Conservation (phyloP, 768 basidiomycete species). For the Mycena indigotica region DNA sequence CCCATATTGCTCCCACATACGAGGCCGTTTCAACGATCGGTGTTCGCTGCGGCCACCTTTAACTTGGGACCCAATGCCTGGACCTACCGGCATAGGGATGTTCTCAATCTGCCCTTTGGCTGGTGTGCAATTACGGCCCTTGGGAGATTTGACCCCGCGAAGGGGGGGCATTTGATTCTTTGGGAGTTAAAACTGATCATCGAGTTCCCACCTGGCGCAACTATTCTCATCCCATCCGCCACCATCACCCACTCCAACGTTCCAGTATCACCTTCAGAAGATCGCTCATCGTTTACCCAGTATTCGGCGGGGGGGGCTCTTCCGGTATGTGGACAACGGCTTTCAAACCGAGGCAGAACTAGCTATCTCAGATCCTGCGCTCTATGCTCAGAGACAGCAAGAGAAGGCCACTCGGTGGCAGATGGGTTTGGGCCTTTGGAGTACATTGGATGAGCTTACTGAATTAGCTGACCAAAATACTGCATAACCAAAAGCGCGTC, state of each 20-base stretch:
- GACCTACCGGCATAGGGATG: constrained; percentile 28
- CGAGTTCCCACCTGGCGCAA: constrained; percentile 27
- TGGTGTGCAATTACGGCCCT: constrained; percentile 34
- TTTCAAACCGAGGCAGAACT: constrained; percentile 12
- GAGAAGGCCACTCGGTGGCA: neutral
- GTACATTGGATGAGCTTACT: neutral
- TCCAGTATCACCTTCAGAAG: constrained; percentile 17
- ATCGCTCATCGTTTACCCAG: constrained; percentile 26
- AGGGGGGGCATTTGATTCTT: constrained; percentile 33
- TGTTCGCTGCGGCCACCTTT: constrained; percentile 27
- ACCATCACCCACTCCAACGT: constrained; percentile 29
- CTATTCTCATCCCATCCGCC: constrained; percentile 10
- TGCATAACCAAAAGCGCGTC: too few relatives aligned
- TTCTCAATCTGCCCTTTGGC: constrained; percentile 31
- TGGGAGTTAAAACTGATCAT: constrained; percentile 9
- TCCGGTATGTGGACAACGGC: constrained; percentile 26
- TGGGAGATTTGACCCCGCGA: constrained; percentile 28
- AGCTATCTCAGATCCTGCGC: neutral
- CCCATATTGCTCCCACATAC: too few relatives aligned
- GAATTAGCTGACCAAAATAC: neutral
- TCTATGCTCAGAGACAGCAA: neutral
- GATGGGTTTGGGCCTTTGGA: neutral
- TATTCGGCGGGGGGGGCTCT: constrained; percentile 30
- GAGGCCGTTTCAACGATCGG: constrained; percentile 15
- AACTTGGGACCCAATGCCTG: constrained; percentile 28